Conservation (phyloP, 1,139 yeast species). For the Pichia sp. region DNA sequence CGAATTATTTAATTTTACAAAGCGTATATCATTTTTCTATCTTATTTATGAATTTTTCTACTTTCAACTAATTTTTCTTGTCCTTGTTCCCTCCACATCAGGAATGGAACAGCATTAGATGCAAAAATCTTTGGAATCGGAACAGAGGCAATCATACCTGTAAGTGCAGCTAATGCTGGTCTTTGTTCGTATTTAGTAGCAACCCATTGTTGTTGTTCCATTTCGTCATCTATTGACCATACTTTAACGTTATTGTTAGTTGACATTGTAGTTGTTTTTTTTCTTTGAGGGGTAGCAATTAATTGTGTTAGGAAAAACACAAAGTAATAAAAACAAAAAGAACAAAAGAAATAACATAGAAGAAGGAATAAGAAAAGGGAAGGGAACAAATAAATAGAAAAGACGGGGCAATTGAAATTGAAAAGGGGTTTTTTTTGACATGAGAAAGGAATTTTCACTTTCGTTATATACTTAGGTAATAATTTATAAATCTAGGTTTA, state of each 20-base stretch:
- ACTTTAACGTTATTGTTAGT: not conserved
- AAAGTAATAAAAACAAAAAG: not conserved
- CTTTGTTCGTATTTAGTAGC: constrained; percentile 40
- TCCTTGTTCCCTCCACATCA: constrained; percentile 36
- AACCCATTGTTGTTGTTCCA: constrained; percentile 41
- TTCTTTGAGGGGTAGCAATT: not conserved
- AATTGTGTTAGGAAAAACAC: not conserved
- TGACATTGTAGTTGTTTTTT: not conserved
- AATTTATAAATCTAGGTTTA: too few species aligned
- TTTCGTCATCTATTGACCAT: constrained; percentile 31
- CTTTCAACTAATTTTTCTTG: constrained; percentile 19
- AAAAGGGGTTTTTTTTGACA: not conserved
- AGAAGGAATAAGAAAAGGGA: not conserved
- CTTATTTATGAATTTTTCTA: constrained; percentile 5
- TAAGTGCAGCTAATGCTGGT: constrained; percentile 56
- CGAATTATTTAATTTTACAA: not conserved
- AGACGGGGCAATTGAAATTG: not conserved
- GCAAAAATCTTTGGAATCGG: constrained; percentile 54
- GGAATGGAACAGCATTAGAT: constrained; percentile 52
- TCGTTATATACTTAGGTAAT: too few species aligned
- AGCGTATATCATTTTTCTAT: not conserved
- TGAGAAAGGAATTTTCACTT: too few species aligned
- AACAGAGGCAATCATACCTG: constrained; percentile 54
- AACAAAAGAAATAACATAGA: not conserved
- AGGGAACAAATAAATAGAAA: not conserved